A percentile compares a stretch with the other conserved stretches of the same genome.
phyloP scores from a whole-genome alignment of 2,329 filamentous ascomycete species.

The Cyphellophora europaea region DNA sequence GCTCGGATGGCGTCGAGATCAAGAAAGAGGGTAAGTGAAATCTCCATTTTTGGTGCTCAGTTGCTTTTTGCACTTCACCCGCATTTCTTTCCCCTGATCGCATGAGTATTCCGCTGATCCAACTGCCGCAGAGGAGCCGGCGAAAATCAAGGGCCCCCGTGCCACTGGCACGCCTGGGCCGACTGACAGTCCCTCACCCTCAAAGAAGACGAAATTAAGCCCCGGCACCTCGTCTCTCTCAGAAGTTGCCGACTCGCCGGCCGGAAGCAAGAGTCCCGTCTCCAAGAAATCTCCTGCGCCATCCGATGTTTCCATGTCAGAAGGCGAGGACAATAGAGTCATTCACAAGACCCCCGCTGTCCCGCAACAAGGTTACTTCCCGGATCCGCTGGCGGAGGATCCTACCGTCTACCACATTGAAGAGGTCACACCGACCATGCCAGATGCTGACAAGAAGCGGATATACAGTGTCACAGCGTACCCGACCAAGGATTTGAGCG shows the following conservation, averaged over 20 bases:
- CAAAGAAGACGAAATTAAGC: slow-evolving; percentile 20
- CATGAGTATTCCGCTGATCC: slow-evolving; percentile 7
- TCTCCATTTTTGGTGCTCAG: not conserved
- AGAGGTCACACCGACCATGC: slow-evolving; percentile 63
- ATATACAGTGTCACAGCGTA: slow-evolving; percentile 84
- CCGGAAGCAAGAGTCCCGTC: slow-evolving; percentile 35
- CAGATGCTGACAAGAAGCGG: slow-evolving; percentile 72
- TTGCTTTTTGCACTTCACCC: slow-evolving; percentile 1
- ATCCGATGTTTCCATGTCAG: slow-evolving; percentile 52
- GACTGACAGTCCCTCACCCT: slow-evolving; percentile 17
- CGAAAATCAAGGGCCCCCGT: slow-evolving; percentile 11
- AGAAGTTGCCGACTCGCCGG: slow-evolving; percentile 20
- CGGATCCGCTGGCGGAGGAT: slow-evolving; percentile 81
- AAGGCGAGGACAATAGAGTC: slow-evolving; percentile 33
- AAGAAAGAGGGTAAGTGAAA: slow-evolving; percentile 44
- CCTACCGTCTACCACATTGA: slow-evolving; percentile 92
- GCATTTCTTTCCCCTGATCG: not conserved
- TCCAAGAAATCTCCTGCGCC: slow-evolving; percentile 54
- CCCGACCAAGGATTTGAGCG: slow-evolving; percentile 67
- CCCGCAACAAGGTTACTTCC: slow-evolving; percentile 78
- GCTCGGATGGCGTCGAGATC: slow-evolving; percentile 45
- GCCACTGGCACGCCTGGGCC: slow-evolving; percentile 13
- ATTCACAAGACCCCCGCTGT: slow-evolving; percentile 54
- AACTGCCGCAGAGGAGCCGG: slow-evolving; percentile 10
- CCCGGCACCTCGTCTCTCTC: slow-evolving; percentile 20